Evolutionary conservation across 305 asterid species (phyloP), one percentile per base, ranked within the genome.

Genomic region (Nicotiana rustica): DNA sequence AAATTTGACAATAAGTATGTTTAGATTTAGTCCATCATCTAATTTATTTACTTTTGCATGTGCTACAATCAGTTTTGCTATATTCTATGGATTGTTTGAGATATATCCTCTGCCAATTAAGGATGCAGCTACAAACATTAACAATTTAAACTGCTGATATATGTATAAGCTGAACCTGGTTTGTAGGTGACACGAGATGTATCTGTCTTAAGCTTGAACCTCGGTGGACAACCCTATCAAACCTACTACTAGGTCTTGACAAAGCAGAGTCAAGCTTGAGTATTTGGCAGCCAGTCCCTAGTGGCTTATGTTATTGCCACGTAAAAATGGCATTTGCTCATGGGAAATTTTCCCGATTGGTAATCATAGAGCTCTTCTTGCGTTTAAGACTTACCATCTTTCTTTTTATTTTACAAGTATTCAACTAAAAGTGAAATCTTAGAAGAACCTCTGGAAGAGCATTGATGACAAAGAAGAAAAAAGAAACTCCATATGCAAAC

Each of bases 401-500:
- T 14, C 25, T 25, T 47, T 25, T 49, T 6, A 5, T 71, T 44
- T 10, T 29, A 65, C 41, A 12, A 25, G 14, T 49, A 3, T 73
- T 25, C 4, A 73, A 44, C 15, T 21, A 49, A 73, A 47, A 49
- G 25, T 0, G 15, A 73, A 73, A 49, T 49, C 19, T 49, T 73
- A 25, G 44, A 41, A 14, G 14, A 73, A 73, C 2, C 15, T 75
- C 10, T 25, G 41, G 29, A 0, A 25, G 38, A 25, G 64, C 2
- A 75, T 73, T 49, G 44, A 8, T 75, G 79, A 75, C 64, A 75
- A 75, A 6, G 15, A 59, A 59, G 21, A n/a, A 59, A n/a, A 19
- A 52, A 49, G 44, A 5, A 8, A 0, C 4, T 55, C 29, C 55
- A 25, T 25, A 13, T 0, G 6, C 19, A 25, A 75, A 75, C 25